These are phyloP conservation scores for Nakazawaea populi DNA, from an alignment of 805 yeast genomes.

Conservation along the genomic window DNA sequence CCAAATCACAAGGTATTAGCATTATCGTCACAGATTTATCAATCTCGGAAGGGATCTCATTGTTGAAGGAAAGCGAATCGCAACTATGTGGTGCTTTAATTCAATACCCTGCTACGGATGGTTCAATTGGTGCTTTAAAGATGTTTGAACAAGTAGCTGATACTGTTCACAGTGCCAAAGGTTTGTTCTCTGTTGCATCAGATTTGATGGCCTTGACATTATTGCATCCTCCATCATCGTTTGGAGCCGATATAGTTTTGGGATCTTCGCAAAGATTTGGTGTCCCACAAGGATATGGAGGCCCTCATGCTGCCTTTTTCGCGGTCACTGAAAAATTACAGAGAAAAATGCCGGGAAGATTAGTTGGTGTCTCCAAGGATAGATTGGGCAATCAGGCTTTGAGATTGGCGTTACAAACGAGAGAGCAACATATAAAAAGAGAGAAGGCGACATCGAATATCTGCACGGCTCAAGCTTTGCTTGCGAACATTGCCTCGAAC, in stretches of 20 bases:
- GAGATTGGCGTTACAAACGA: constrained; percentile 91
- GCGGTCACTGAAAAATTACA: constrained; percentile 77
- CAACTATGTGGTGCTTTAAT: constrained; percentile 73
- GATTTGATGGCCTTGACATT: constrained; percentile 87
- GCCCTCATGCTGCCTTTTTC: constrained; percentile 98
- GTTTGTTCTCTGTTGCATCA: constrained; percentile 79
- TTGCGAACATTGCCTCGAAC: constrained; percentile 94
- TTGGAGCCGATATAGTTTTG: constrained; percentile 88
- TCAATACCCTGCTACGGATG: constrained; percentile 90
- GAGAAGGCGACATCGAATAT: constrained; percentile 97
- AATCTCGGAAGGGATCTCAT: constrained; percentile 29
- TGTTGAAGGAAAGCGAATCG: constrained; percentile 28
- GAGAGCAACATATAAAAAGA: constrained; percentile 97
- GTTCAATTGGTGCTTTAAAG: constrained; percentile 46
- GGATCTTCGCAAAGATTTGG: constrained; percentile 96
- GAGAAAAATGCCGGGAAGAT: constrained; percentile 94
- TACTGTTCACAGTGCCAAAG: constrained; percentile 62
- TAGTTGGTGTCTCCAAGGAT: constrained; percentile 90
- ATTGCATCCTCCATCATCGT: constrained; percentile 74
- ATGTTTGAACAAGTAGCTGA: constrained; percentile 54
- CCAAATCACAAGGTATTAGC: constrained; percentile 65
- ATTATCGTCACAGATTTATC: constrained; percentile 52
- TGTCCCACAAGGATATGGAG: constrained; percentile 97
- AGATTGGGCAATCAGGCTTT: constrained; percentile 85
- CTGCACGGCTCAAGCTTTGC: constrained; percentile 95